Base-by-base conservation (phyloP, 495 filamentous ascomycete species). In the Aspergillus steynii region DNA sequence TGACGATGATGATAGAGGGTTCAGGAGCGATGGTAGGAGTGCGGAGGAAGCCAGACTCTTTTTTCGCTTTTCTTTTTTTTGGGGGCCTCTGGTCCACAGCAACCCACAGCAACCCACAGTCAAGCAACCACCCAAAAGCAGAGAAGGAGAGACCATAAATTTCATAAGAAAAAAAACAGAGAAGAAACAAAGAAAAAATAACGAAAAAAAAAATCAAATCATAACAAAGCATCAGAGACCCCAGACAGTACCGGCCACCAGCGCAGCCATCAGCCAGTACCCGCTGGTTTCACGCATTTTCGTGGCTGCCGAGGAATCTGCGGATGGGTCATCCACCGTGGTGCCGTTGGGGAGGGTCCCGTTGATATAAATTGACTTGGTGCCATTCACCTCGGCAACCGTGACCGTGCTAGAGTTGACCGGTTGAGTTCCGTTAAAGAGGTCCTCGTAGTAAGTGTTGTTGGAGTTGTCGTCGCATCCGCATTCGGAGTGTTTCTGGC, bases 341-440 rank as follows among this genome's bases (percentile, higher is more conserved):
- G 93, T 96, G 29, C 90, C 92, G 66, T 95, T 95, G 25, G 89
- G 86, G 50, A 97, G 73, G 0, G 91, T 93, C 10, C 95, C 95
- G 64, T 96, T 95, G 72, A 97, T 80, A 55, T 92, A 78, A 60
- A 97, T 84, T 20, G 85, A 93, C 53, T 77, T 56, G 0, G 86
- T 95, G 28, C 89, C 90, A 66, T 97, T 93, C 29, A 92, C 85
- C 9, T 68, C 60, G 0, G 81, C 82, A 15, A 96, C 82, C 26
- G 65, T 81, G 32, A 90, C 81, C 4, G 89, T 65, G n/a, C 78
- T 83, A 45, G 83, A 79, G 74, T 96, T 90, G 55, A 86, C 72
- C 1, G 76, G 79, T 57, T 88, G 86, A 65, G 92, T 87, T 9
- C 91, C 91, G 59, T 85, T 74, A 58, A 86, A 70, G 74, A 86